Percentiles rank a stretch among this genome's conserved stretches.
Evolutionary conservation across 1,139 yeast genomes (phyloP).

Genomic region (Suzukiozyma palmioleophila): DNA sequence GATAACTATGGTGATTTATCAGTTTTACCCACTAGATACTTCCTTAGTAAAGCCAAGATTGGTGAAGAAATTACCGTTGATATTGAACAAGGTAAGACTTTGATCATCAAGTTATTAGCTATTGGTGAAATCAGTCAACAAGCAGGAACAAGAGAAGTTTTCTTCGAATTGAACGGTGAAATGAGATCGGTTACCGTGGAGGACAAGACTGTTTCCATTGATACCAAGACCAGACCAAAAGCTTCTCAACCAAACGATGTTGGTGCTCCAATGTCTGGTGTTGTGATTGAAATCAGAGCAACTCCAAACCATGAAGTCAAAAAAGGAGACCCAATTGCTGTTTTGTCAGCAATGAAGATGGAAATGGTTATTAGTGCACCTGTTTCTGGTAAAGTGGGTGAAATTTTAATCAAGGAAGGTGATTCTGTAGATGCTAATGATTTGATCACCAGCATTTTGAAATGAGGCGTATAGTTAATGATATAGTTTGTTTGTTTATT

Average conservation of each 20-base stretch:
- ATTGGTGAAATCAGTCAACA: slow-evolving; percentile 81
- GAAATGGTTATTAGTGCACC: slow-evolving; percentile 98
- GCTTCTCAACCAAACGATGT: slow-evolving; percentile 91
- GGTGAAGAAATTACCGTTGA: slow-evolving; percentile 88
- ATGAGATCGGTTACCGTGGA: slow-evolving; percentile 91
- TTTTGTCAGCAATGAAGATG: slow-evolving; percentile 98
- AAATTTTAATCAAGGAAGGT: slow-evolving; percentile 76
- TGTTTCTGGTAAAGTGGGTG: slow-evolving; percentile 76
- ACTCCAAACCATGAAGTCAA: slow-evolving; percentile 83
- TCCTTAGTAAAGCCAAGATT: slow-evolving; percentile 79
- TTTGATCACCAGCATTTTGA: slow-evolving; percentile 47
- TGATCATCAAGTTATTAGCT: slow-evolving; percentile 88
- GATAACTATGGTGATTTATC: slow-evolving; percentile 90
- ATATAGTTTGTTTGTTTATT: neutral
- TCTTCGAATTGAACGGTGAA: slow-evolving; percentile 97
- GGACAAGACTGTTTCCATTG: slow-evolving; percentile 83
- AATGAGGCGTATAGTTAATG: slow-evolving; percentile 10
- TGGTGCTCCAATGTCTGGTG: slow-evolving; percentile 99
- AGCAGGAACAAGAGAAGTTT: slow-evolving; percentile 93
- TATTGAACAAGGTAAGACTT: slow-evolving; percentile 91
- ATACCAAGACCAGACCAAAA: slow-evolving; percentile 82
- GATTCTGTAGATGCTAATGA: slow-evolving; percentile 95
- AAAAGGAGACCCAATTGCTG: slow-evolving; percentile 96
- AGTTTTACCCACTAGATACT: slow-evolving; percentile 86
- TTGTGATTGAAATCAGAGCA: slow-evolving; percentile 88